These are phyloP conservation scores for Sphaerulina populicola DNA, from an alignment of 2,329 filamentous ascomycete genomes.

Conservation along the genomic window DNA sequence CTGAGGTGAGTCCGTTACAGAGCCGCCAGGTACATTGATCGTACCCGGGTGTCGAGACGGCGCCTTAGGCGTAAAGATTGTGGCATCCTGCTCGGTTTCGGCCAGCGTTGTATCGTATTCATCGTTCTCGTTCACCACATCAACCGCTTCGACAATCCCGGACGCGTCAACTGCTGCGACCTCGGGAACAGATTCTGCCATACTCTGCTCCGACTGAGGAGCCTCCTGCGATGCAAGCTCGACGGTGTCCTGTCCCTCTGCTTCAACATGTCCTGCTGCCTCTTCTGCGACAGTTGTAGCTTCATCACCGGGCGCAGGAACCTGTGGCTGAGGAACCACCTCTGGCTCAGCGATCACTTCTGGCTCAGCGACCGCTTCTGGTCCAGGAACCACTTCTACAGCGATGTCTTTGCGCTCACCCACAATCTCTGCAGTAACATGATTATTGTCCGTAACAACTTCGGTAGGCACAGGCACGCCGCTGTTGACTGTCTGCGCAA, in stretches of 20 bases:
- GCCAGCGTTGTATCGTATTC: not conserved
- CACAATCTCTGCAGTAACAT: conserved; percentile 17
- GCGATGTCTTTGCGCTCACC: conserved; percentile 13
- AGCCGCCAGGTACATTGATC: conserved; percentile 10
- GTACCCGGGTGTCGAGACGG: conserved; percentile 11
- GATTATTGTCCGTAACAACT: conserved; percentile 7
- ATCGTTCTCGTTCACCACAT: not conserved
- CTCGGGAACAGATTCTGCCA: not conserved
- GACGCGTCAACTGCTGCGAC: not conserved
- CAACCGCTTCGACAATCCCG: not conserved
- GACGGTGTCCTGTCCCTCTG: not conserved
- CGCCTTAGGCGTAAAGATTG: not conserved
- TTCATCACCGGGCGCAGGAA: not conserved
- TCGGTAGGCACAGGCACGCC: conserved; percentile 6
- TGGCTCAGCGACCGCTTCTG: not conserved
- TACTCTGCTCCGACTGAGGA: not conserved
- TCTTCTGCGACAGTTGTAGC: not conserved
- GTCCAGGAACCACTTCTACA: not conserved
- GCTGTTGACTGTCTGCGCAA: not conserved
- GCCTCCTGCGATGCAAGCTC: not conserved
- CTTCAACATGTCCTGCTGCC: not conserved
- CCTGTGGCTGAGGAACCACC: not conserved
- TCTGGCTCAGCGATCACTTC: not conserved
- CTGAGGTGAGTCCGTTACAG: conserved; percentile 22
- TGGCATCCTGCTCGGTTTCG: not conserved